A percentile compares a stretch with the other conserved stretches of the same genome.
Conservation (phyloP, 1,284 basidiomycete species). For the Heterobasidion parviporum region DNA sequence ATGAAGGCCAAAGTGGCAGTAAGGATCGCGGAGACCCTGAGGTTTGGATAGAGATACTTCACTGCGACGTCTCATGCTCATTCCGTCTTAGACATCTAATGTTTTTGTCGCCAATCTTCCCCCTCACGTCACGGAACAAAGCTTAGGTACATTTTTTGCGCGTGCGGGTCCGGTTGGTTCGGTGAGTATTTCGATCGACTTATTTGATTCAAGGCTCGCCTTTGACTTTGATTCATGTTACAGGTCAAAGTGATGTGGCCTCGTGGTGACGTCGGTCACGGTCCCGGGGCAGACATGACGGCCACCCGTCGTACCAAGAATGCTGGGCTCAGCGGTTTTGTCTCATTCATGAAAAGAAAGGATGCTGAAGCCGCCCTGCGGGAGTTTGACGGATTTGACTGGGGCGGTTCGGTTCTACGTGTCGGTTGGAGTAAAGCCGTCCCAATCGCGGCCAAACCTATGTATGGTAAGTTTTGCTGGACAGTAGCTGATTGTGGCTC, state of each 20-base stretch:
- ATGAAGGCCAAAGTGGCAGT: slow-evolving; percentile 82
- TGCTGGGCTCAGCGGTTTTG: slow-evolving; percentile 84
- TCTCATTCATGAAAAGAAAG: slow-evolving; percentile 88
- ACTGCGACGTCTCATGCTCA: not conserved
- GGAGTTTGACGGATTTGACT: slow-evolving; percentile 86
- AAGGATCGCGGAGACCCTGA: slow-evolving; percentile 81
- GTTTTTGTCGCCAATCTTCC: slow-evolving; percentile 92
- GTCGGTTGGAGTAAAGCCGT: slow-evolving; percentile 97
- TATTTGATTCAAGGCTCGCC: slow-evolving; percentile 2
- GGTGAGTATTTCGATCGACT: slow-evolving; percentile 9
- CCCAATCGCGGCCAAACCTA: slow-evolving; percentile 68
- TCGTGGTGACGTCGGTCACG: slow-evolving; percentile 50
- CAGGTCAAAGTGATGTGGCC: slow-evolving; percentile 98
- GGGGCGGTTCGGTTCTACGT: slow-evolving; percentile 79
- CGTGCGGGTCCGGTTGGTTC: slow-evolving; percentile 41
- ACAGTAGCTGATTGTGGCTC: not conserved
- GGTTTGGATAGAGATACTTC: slow-evolving; percentile 35
- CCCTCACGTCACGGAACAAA: slow-evolving; percentile 73
- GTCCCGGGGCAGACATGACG: slow-evolving; percentile 71
- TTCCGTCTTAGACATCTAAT: slow-evolving; percentile 73
- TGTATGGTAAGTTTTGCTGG: slow-evolving; percentile 58
- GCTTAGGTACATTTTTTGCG: slow-evolving; percentile 82
- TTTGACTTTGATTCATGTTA: not conserved
- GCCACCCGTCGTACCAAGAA: slow-evolving; percentile 57
- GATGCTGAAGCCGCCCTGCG: slow-evolving; percentile 86